Conservation (phyloP, 305 asterid genomes). For the Ilex paraguariensis region DNA sequence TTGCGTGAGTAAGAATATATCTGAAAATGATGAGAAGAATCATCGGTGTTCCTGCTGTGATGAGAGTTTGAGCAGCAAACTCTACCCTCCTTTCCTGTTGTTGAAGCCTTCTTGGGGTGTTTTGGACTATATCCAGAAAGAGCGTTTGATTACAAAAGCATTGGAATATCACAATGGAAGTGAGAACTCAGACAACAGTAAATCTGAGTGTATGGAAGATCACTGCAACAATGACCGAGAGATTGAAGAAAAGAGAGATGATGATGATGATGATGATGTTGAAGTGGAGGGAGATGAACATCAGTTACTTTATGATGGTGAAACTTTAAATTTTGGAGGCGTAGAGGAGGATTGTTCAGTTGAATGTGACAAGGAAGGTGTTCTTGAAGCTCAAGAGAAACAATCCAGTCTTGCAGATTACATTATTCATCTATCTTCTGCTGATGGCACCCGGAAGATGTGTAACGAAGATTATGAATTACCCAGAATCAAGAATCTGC, state of each 20-base stretch:
- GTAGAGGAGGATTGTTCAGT: no score
- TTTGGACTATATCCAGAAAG: slow-evolving; percentile 14
- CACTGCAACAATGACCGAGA: not conserved
- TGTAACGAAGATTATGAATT: no score
- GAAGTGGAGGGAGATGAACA: no score
- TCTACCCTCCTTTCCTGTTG: slow-evolving; percentile 6
- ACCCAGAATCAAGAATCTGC: no score
- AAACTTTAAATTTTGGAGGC: no score
- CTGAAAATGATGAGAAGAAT: slow-evolving; percentile 3
- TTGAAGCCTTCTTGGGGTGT: slow-evolving; percentile 27
- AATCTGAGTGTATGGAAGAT: slow-evolving; percentile 6
- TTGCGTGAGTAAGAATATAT: slow-evolving; percentile 8
- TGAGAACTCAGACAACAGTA: slow-evolving; percentile 1
- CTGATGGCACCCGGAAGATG: no score
- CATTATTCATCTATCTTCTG: no score
- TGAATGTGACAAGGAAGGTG: no score
- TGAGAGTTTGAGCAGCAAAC: slow-evolving; percentile 12
- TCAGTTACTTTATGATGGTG: no score
- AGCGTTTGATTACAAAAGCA: slow-evolving; percentile 3
- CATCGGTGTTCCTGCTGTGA: slow-evolving; percentile 28
- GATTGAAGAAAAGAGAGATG: slow-evolving; percentile 9
- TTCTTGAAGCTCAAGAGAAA: no score
- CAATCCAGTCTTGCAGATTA: no score
- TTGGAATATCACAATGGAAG: slow-evolving; percentile 1
- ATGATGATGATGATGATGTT: not conserved